These are phyloP conservation scores for Dendrostoma leiphaemia DNA, from an alignment of 2,329 filamentous ascomycete genomes.

Conservation along the genomic window DNA sequence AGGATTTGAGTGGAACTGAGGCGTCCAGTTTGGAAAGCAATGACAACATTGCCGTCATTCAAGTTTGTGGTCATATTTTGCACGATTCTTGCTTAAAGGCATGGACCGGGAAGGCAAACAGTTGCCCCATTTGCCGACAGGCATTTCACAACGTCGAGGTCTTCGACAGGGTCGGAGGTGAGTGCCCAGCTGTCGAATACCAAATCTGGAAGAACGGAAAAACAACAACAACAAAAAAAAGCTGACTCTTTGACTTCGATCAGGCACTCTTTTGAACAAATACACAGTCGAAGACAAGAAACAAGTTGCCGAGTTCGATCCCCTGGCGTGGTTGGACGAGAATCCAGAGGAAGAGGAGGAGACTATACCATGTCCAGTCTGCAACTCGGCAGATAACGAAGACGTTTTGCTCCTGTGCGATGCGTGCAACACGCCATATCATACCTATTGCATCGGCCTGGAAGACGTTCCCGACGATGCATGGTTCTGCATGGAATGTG, in stretches of 20 bases:
- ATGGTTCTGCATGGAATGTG: constrained; percentile 92
- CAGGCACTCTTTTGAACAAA: constrained; percentile 55
- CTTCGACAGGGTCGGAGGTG: constrained; percentile 76
- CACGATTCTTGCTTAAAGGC: constrained; percentile 90
- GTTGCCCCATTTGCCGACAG: constrained; percentile 93
- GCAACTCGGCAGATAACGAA: constrained; percentile 76
- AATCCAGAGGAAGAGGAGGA: constrained; percentile 70
- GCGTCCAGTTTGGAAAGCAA: constrained; percentile 26
- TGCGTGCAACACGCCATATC: constrained; percentile 83
- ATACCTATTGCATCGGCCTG: constrained; percentile 87
- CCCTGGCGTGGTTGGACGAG: constrained; percentile 70
- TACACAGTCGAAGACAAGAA: constrained; percentile 77
- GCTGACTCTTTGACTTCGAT: constrained; percentile 22
- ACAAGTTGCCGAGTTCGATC: constrained; percentile 86
- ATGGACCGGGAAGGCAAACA: constrained; percentile 96
- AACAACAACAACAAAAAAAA: too few species aligned
- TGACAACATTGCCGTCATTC: constrained; percentile 55
- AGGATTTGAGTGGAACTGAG: constrained; percentile 21
- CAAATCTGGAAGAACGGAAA: neutral
- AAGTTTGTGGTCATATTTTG: constrained; percentile 85
- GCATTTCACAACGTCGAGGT: constrained; percentile 89
- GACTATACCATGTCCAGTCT: constrained; percentile 77
- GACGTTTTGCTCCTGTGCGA: constrained; percentile 88
- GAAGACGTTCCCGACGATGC: constrained; percentile 71
- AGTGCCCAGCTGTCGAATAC: constrained; percentile 30